These are phyloP conservation scores for Gastrodia elata DNA, from an alignment of 106 monocot genomes.

Conservation along the genomic window DNA sequence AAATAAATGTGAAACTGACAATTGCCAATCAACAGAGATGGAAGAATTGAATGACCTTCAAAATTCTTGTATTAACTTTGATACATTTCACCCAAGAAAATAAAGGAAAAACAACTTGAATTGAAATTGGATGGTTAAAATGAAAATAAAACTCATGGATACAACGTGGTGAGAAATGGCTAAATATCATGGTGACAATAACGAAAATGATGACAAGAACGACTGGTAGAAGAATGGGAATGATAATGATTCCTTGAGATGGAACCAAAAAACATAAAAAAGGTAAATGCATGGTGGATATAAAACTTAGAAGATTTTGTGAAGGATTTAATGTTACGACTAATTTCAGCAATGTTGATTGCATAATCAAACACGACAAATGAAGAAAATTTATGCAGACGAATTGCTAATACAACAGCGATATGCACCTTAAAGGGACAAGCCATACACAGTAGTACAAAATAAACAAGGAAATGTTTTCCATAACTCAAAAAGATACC, in stretches of 20 bases:
- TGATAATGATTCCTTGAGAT: too few relatives aligned
- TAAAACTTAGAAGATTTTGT: neutral
- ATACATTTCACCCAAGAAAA: neutral
- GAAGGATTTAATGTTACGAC: neutral
- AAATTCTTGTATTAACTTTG: neutral
- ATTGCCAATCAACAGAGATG: neutral
- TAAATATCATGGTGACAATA: neutral
- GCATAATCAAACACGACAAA: neutral
- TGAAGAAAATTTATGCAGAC: neutral
- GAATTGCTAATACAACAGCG: neutral
- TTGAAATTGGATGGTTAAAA: neutral
- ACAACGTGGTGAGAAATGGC: neutral
- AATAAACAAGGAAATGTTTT: neutral
- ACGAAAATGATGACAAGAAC: neutral
- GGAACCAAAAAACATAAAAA: neutral
- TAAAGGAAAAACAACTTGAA: neutral
- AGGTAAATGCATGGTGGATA: neutral
- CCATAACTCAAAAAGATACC: neutral
- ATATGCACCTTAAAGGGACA: neutral
- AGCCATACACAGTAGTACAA: neutral
- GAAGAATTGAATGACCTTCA: neutral
- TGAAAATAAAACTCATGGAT: neutral
- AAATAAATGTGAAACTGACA: neutral
- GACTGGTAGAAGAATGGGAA: neutral
- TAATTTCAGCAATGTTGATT: neutral